phyloP scores from a whole-genome alignment of 305 asterid species.

The Fraxinus platypoda region DNA sequence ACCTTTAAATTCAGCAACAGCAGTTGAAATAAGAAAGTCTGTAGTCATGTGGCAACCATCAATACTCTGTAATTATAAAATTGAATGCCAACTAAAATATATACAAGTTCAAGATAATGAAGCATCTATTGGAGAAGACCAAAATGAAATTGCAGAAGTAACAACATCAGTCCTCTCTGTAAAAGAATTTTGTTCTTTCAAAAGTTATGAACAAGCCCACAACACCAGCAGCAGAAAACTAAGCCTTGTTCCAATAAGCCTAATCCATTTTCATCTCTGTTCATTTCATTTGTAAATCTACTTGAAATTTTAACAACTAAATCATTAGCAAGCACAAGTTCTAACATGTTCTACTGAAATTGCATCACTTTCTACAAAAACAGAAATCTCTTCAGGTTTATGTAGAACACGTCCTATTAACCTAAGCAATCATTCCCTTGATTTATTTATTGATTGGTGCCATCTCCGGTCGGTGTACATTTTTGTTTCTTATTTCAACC shows the following conservation, averaged over 20 bases:
- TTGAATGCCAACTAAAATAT: not conserved
- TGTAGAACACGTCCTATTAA: not conserved
- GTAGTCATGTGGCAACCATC: slow-evolving; percentile 14
- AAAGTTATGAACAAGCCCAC: not conserved
- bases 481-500: not conserved
- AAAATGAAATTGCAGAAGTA: not conserved
- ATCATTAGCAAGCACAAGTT: not conserved
- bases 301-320: not conserved
- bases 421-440: not conserved
- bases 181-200: not conserved
- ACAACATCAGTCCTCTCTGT: not conserved
- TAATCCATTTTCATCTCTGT: not conserved
- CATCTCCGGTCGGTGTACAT: not conserved
- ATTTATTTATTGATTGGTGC: not conserved
- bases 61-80: not conserved
- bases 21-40: slow-evolving; percentile 83
- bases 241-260: not conserved
- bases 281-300: not conserved
- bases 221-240: not conserved
- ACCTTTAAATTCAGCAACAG: slow-evolving; percentile 91
- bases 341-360: not conserved
- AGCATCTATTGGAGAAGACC: not conserved
- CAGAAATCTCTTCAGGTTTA: not conserved
- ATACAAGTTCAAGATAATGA: not conserved
- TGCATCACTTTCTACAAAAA: not conserved